Base-by-base conservation (phyloP, 2,329 filamentous ascomycete species). In the Diplodia scrobiculata region DNA sequence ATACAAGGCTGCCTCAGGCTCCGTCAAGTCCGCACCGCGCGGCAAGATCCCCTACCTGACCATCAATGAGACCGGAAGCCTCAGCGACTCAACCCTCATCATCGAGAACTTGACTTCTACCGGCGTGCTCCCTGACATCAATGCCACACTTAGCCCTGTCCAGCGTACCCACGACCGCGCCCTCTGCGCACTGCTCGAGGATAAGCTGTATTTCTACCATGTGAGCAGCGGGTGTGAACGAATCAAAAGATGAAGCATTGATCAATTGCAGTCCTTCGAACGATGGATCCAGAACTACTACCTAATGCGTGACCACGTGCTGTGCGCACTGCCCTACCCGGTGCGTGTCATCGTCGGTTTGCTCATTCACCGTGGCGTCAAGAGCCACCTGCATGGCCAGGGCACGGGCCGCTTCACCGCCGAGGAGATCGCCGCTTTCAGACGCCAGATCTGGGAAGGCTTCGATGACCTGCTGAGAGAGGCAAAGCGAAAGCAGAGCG, bases 41-140 rank as follows among this genome's bases (percentile, higher is more conserved):
- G 84, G 85, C 48, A 89, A 89, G 74, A 82, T 89, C 10, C 86
- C 86, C 0, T 89, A 88, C 70, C 65, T 87, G 25, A 76, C 79
- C 21, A 19, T 74, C 19, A 19, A 27, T 2, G 27, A 50, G 19
- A 65, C 69, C 34, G 68, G 70, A 21, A 68, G 68, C 66, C 67
- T 88, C 0, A 77, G 78, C 19, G 86, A 89, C 74, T 84, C 85
- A 0, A 76, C 79, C 0, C 76, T 88, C n/a, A 88, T 89, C 69
- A 79, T 80, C 60, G 76, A 79, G 41, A 68, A 73, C 0, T 72
- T 89, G 3, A 71, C 80, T 4, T 75, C 79, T 1, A 69, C 74
- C 1, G 80, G 78, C 1, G 21, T 79, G 0, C 34, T 86, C 4
- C 67, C 76, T 2, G 82, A 88, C 67, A 69, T 89, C 13, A 86